phyloP scores from a whole-genome alignment of 495 filamentous ascomycete species.

The Penicillium salamii region DNA sequence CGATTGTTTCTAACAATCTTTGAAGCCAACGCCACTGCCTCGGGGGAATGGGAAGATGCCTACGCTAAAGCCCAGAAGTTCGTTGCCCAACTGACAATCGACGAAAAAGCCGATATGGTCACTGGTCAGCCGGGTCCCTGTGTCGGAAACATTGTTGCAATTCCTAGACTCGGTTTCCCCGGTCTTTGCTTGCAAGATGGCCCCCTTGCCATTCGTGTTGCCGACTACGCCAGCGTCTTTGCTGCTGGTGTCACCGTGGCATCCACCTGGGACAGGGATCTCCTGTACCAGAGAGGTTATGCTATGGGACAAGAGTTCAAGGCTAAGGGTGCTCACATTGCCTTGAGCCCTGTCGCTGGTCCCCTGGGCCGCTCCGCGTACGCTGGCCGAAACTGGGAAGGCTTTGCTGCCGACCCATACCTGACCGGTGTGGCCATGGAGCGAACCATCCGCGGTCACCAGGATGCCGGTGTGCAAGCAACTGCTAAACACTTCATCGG shows the following conservation, averaged over 20 bases:
- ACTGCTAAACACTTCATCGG: constrained; percentile 57
- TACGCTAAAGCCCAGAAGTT: constrained; percentile 66
- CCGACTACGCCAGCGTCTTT: constrained; percentile 53
- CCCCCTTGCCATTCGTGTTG: constrained; percentile 47
- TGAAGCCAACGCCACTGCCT: constrained; percentile 32
- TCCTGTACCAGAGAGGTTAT: constrained; percentile 63
- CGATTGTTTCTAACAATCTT: too few species aligned
- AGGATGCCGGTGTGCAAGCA: constrained; percentile 55
- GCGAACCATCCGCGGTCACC: constrained; percentile 54
- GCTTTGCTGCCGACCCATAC: constrained; percentile 66
- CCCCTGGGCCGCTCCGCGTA: constrained; percentile 50
- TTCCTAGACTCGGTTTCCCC: constrained; percentile 41
- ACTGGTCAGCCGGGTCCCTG: constrained; percentile 71
- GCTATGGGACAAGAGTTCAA: constrained; percentile 58
- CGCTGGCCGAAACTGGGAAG: constrained; percentile 69
- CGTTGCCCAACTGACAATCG: constrained; percentile 68
- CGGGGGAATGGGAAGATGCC: constrained; percentile 66
- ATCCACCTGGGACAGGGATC: constrained; percentile 63
- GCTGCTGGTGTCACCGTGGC: constrained; percentile 57
- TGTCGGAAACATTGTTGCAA: constrained; percentile 69
- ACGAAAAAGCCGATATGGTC: constrained; percentile 82
- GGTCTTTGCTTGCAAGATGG: constrained; percentile 55
- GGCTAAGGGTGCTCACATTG: constrained; percentile 52
- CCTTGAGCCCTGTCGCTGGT: constrained; percentile 51
- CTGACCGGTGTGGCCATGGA: constrained; percentile 54